These are phyloP conservation scores for Bryoerythrophyllum caledonicum DNA, from an alignment of 225 moss, liverwort and hornwort genomes.

Conservation along the genomic window DNA sequence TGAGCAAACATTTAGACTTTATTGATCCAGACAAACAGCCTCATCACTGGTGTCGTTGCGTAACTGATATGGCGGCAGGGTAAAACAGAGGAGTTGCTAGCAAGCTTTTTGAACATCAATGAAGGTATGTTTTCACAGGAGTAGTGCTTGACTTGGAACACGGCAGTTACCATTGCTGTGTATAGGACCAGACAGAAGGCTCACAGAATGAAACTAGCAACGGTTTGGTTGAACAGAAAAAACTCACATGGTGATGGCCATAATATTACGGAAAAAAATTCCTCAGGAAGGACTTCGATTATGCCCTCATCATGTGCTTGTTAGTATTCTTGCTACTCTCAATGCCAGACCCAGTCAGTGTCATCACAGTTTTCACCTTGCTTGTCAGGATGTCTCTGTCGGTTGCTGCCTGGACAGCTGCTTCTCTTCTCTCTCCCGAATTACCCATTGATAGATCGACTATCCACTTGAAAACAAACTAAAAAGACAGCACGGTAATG, in stretches of 20 bases:
- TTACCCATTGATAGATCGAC: not conserved
- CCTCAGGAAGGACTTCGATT: conserved; percentile 25
- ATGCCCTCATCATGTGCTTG: conserved; percentile 45
- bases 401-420: conserved; percentile 27
- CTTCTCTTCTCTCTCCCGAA: not conserved
- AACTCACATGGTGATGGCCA: conserved; percentile 21
- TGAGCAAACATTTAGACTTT: not conserved
- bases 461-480: not conserved
- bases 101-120: not conserved
- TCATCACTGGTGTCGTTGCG: not conserved
- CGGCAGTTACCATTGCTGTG: conserved; percentile 14
- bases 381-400: conserved; percentile 45
- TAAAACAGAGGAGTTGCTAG: not conserved
- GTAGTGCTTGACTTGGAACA: conserved; percentile 8
- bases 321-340: conserved; percentile 28
- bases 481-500: not conserved
- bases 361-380: conserved; percentile 35
- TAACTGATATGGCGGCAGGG: conserved; percentile 20
- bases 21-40: not conserved
- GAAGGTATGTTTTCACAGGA: conserved; percentile 14
- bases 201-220: conserved; percentile 17
- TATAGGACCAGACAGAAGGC: conserved; percentile 22
- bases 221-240: conserved; percentile 14
- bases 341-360: conserved; percentile 32
- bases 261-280: conserved; percentile 23